A percentile compares a stretch with the other conserved stretches of the same genome.
Evolutionary conservation across 352 stramenopile species (phyloP).

Genomic region (Pythium apleroticum): DNA sequence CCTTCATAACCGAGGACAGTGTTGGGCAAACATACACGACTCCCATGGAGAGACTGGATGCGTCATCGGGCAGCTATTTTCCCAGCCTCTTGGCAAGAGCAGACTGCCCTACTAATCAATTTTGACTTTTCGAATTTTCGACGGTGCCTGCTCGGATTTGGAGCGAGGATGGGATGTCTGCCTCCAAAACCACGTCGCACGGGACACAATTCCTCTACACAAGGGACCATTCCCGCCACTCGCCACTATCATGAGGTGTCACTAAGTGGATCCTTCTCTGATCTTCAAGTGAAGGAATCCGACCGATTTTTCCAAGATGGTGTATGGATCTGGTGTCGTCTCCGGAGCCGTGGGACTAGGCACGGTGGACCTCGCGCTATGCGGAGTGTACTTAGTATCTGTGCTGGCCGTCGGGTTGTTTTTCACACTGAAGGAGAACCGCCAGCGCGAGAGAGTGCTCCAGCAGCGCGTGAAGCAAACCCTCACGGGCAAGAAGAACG

Average conservation of each 20-base stretch:
- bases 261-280: constrained; percentile 7
- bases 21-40: too few species aligned
- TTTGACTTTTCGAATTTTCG: constrained; percentile 14
- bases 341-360: constrained; percentile 33
- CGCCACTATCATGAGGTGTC: constrained; percentile 21
- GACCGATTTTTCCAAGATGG: constrained; percentile 4
- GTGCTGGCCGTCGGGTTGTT: constrained; percentile 65
- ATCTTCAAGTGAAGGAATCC: constrained; percentile 10
- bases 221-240: constrained; percentile 19
- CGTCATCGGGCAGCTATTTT: too few species aligned
- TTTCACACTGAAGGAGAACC: constrained; percentile 63
- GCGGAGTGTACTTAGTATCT: constrained; percentile 53
- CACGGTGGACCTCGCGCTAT: constrained; percentile 54
- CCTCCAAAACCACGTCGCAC: constrained; percentile 21
- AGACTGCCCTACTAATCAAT: background rate
- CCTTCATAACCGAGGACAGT: too few species aligned
- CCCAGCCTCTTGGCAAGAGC: background rate
- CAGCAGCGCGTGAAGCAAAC: constrained; percentile 26
- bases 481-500: constrained; percentile 21
- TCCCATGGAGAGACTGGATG: too few species aligned
- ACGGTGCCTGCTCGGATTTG: constrained; percentile 4
- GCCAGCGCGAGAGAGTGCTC: constrained; percentile 36
- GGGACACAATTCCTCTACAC: constrained; percentile 16
- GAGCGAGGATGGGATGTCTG: background rate
- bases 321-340: constrained; percentile 7